phyloP scores from a whole-genome alignment of 805 yeast species.

The Monosporozyma servazzii region DNA sequence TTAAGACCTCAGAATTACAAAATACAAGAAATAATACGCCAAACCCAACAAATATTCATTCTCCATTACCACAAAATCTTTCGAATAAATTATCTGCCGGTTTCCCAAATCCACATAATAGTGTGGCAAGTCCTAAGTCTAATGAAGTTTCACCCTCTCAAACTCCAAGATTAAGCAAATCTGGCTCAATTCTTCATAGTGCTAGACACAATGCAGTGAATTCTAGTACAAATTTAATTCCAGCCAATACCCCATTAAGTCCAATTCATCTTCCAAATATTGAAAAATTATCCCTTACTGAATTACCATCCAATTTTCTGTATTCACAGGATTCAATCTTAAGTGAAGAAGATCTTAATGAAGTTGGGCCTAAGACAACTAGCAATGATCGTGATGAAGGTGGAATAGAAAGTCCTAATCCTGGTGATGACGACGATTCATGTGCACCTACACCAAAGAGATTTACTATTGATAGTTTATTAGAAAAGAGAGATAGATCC shows the following conservation, averaged over 20 bases:
- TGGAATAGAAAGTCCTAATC: not conserved
- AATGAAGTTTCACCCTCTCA: slow-evolving; percentile 8
- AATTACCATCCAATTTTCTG: slow-evolving; percentile 8
- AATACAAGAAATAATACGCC: slow-evolving; percentile 7
- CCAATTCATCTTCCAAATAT: slow-evolving; percentile 9
- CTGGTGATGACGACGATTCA: slow-evolving; percentile 3
- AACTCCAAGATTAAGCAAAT: slow-evolving; percentile 9
- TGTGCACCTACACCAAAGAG: slow-evolving; percentile 2
- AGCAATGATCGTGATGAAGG: not conserved
- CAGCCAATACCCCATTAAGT: not conserved
- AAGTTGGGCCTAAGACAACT: not conserved
- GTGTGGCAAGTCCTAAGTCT: not conserved
- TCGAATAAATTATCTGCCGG: not conserved
- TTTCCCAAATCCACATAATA: not conserved
- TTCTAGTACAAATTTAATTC: not conserved
- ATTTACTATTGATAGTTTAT: slow-evolving; percentile 9
- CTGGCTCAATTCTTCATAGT: not conserved
- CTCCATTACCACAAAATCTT: not conserved
- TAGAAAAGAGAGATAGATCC: slow-evolving; percentile 5
- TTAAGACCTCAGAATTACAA: slow-evolving; percentile 19
- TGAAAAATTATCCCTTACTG: slow-evolving; percentile 14
- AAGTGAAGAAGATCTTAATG: slow-evolving; percentile 19
- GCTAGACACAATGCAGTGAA: not conserved
- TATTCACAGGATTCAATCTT: slow-evolving; percentile 16
- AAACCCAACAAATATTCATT: slow-evolving; percentile 1